These are phyloP conservation scores for Cylindrodendrum hubeiense DNA, from an alignment of 2,329 filamentous ascomycete species.

Conservation along the genomic window DNA sequence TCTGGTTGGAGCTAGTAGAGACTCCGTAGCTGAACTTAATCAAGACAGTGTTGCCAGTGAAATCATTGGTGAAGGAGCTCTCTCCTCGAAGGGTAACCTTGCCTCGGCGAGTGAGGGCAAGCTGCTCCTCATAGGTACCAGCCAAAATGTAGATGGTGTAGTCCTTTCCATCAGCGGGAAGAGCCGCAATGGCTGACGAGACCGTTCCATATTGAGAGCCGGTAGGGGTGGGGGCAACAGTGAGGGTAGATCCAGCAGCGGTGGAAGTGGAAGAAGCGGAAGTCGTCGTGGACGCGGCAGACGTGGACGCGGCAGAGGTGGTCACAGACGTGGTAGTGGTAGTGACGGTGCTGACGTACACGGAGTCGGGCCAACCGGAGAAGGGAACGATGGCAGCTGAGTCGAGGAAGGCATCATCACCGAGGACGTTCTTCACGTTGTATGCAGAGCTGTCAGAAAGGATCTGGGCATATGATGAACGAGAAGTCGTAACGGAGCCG, in stretches of 20 bases:
- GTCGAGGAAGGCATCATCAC: conserved; percentile 49
- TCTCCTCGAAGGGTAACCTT: conserved; percentile 38
- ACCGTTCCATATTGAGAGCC: conserved; percentile 55
- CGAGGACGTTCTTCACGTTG: conserved; percentile 54
- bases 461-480: conserved; percentile 38
- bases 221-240: conserved; percentile 50
- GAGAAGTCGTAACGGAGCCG: conserved; percentile 39
- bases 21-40: conserved; percentile 37
- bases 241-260: conserved; percentile 21
- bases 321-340: conserved; percentile 3
- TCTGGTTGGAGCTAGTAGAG: conserved; percentile 51
- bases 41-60: conserved; percentile 36
- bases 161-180: conserved; percentile 44
- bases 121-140: conserved; percentile 39
- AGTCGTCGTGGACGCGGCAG: neutral
- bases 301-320: neutral
- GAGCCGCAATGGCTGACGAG: conserved; percentile 56
- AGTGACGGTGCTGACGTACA: conserved; percentile 36
- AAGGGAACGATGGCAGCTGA: conserved; percentile 45
- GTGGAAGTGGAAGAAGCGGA: conserved; percentile 21
- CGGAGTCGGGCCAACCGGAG: conserved; percentile 44
- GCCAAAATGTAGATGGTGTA: conserved; percentile 42
- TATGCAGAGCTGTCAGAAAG: conserved; percentile 62
- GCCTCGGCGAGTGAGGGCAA: conserved; percentile 31
- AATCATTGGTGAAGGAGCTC: conserved; percentile 37